Base-by-base conservation (phyloP, 257 asterid species). In the Coffea canephora region DNA sequence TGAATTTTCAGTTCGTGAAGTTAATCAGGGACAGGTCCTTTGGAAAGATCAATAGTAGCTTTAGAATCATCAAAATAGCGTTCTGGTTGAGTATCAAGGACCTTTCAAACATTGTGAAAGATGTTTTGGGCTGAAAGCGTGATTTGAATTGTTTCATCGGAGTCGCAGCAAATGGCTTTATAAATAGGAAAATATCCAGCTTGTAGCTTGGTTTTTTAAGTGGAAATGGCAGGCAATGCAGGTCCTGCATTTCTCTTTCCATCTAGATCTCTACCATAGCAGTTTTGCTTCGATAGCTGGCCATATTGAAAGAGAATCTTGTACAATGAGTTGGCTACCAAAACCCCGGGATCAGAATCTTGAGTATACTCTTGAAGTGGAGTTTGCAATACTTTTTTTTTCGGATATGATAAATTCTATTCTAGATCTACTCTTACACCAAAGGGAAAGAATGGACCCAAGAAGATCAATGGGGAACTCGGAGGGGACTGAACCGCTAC, bases 1-100 rank as follows among this genome's bases (percentile, higher is more conserved):
- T 94, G 85, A 75, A 23, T 41, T 61, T 74, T 46, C 50, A 52
- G 16, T 61, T 64, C 39, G 34, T 18, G 19, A 13, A 14, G 8
- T 39, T 6, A 39, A 6, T 45, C 34, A 8, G 21, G 6, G 18
- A 54, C 23, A 0, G 34, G 68, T 18, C 27, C 31, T 41, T 54
- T 69, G 27, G 73, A 39, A 39, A 4, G 18, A 69, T 10, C 15
- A 8, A 16, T 1, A 39, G 9, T 36, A 69, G 52, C 48, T 69
- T 19, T 43, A 41, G 0, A 39, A 19, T 23, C 41, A 5, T 13
- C 14, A 8, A 19, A 6, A 0, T 7, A 48, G 52, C 52, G 19
- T 21, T 69, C 31, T 69, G 16, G 54, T 69, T n/a, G 39, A 46
- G 59, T 11, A 2, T 43, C 34, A 70, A 70, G 74, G 55, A 70